Evolutionary conservation across 345 rosid species (phyloP), one percentile per base, ranked within the genome.

Genomic region (Eucalyptus cloeziana): DNA sequence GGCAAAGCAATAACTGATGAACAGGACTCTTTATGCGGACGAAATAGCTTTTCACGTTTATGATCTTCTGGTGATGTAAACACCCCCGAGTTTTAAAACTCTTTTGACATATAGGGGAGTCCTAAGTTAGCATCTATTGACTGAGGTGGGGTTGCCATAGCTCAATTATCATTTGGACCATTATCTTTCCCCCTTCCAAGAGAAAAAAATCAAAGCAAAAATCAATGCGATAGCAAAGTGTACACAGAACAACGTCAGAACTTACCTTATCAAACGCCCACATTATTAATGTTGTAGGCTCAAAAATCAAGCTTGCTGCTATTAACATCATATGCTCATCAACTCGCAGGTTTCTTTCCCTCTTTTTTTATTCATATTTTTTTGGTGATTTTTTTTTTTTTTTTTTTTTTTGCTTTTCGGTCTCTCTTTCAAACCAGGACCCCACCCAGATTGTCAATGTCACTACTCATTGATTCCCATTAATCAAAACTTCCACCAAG

Each of bases 391-490:
- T 33, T 49, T 67, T 76, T 37, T 37, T 67, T 76, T 37, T 37
- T 62, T 67, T 19, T 43, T 33, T 62, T 67, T 76, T 37, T 40
- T 11, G 47, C 83, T 43, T 21, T 21, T 40, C 24, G 14, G 47
- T 76, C 83, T 76, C 43, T 40, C 83, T 76, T 76, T 76, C 83
- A 83, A 30, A 30, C 30, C 76, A 86, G 62, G 89, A 85, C 85
- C 92, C 92, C 92, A 88, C 90, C 88, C 50, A 43, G 62, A 71
- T 86, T 64, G 86, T 89, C 90, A 89, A 90, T 90, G 92, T 89
- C 91, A 89, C 13, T 87, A 50, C 86, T 88, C 88, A 86, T 86
- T 33, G 40, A 71, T 43, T 40, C 58, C 69, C 33, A 67, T 71
- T 71, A 52, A 86, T 58, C 81, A 79, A 81, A 56, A 87, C 54